phyloP scores from a whole-genome alignment of 192 early-diverging fungal species.

The Gryganskiella cystojenkinii region DNA sequence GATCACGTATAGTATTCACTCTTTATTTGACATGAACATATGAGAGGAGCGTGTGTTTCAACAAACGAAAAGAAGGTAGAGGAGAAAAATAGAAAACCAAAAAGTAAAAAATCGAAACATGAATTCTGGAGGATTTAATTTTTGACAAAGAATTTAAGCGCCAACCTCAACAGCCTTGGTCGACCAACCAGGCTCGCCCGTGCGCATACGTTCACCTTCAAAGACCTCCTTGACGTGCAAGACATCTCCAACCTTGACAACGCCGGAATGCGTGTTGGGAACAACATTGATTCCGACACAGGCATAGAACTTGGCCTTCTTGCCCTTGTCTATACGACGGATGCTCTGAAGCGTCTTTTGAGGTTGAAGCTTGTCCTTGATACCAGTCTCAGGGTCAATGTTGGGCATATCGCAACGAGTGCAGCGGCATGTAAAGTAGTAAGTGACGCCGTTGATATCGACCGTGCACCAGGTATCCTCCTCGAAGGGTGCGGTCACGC shows the following conservation, averaged over 20 bases:
- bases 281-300: constrained; percentile 60
- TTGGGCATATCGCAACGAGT: constrained; percentile 73
- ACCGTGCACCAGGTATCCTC: constrained; percentile 79
- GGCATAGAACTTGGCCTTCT: constrained; percentile 53
- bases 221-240: constrained; percentile 46
- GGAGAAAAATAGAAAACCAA: no score
- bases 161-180: constrained; percentile 30
- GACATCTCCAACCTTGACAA: constrained; percentile 34
- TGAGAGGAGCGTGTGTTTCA: no score
- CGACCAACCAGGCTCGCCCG: constrained; percentile 26
- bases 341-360: constrained; percentile 63
- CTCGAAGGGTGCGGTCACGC: constrained; percentile 61
- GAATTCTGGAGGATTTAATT: no score
- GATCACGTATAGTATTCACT: no score
- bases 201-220: constrained; percentile 37
- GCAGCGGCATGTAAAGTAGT: constrained; percentile 66
- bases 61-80: no score
- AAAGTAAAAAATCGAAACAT: no score
- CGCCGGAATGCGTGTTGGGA: constrained; percentile 30
- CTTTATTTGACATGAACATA: no score
- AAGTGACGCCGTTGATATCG: constrained; percentile 54
- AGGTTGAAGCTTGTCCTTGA: constrained; percentile 62
- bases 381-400: constrained; percentile 62
- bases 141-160: constrained; percentile 23
- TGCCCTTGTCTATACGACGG: constrained; percentile 60